These are phyloP conservation scores for Xylariomycetidae sp. DNA, from an alignment of 2,329 filamentous ascomycete species.

Conservation along the genomic window DNA sequence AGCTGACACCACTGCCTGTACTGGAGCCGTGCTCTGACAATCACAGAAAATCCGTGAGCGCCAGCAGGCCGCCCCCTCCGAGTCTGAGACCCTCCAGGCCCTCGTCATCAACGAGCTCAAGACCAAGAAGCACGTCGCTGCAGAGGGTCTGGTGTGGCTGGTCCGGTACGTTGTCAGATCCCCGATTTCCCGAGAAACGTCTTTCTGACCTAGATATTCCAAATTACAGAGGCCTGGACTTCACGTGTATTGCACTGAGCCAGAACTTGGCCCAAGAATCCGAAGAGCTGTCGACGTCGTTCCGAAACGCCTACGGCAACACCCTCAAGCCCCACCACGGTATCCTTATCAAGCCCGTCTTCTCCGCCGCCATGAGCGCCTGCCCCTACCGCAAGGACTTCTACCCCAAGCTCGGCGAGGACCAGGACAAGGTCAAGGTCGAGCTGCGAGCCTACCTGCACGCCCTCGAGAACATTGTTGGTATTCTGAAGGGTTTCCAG, in stretches of 20 bases:
- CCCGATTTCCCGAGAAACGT: too few species aligned
- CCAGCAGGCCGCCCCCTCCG: constrained; percentile 67
- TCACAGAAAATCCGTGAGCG: constrained; percentile 80
- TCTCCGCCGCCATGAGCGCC: constrained; percentile 86
- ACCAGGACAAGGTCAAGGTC: constrained; percentile 54
- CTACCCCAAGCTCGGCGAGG: constrained; percentile 75
- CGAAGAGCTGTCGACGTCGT: constrained; percentile 79
- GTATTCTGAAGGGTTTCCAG: constrained; percentile 62
- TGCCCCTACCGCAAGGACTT: constrained; percentile 93
- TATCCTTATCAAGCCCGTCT: constrained; percentile 85
- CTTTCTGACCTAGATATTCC: too few species aligned
- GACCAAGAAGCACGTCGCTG: constrained; percentile 79
- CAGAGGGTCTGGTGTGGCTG: constrained; percentile 88
- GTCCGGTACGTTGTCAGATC: constrained; percentile 62
- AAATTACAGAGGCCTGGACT: constrained; percentile 86
- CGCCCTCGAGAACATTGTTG: constrained; percentile 71
- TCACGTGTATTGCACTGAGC: constrained; percentile 79
- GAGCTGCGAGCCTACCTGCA: constrained; percentile 67
- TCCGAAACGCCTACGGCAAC: constrained; percentile 74
- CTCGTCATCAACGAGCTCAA: constrained; percentile 84
- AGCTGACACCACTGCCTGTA: constrained; percentile 1
- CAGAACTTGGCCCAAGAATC: constrained; percentile 62
- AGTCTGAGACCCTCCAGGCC: constrained; percentile 79
- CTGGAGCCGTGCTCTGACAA: constrained; percentile 11
- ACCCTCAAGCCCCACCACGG: constrained; percentile 91